phyloP scores from a whole-genome alignment of 768 basidiomycete species.

The Astraeus odoratus region DNA sequence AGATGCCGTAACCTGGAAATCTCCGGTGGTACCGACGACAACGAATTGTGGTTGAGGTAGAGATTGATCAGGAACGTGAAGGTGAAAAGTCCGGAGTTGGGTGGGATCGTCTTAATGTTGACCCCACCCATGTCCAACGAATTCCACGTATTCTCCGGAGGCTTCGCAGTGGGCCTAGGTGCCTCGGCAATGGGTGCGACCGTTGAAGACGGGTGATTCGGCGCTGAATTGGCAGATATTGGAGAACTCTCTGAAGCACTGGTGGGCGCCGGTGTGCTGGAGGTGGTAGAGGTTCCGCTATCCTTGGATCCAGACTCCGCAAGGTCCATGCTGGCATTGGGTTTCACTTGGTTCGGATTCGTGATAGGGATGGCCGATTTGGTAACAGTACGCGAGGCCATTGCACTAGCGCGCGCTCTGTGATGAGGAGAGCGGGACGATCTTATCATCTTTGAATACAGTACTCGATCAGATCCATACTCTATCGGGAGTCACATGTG shows the following conservation, averaged over 20 bases:
- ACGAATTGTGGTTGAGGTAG: constrained; percentile 92
- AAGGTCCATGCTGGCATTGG: constrained; percentile 24
- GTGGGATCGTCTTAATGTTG: constrained; percentile 83
- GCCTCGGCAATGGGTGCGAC: constrained; percentile 66
- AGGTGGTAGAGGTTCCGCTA: constrained; percentile 22
- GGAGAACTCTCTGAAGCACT: constrained; percentile 31
- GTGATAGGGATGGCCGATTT: constrained; percentile 89
- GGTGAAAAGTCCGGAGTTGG: constrained; percentile 64
- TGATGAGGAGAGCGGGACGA: constrained; percentile 86
- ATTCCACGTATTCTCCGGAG: constrained; percentile 76
- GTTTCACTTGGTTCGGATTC: constrained; percentile 73
- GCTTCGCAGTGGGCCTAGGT: constrained; percentile 57
- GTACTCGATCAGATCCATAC: constrained; percentile 14
- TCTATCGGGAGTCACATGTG: constrained; percentile 11
- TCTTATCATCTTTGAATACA: constrained; percentile 60
- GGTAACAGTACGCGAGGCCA: constrained; percentile 81
- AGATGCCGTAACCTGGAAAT: constrained; percentile 82
- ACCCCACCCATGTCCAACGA: constrained; percentile 97
- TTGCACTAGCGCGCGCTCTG: constrained; percentile 89
- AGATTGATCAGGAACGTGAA: constrained; percentile 93
- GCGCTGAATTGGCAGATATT: constrained; percentile 24
- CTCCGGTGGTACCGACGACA: constrained; percentile 71
- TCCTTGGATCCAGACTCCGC: constrained; percentile 20
- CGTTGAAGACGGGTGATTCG: constrained; percentile 68
- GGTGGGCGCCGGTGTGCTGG: constrained; percentile 24